Evolutionary conservation across 1,284 basidiomycete species (phyloP), one percentile per base, ranked within the genome.

Genomic region (Amylostereum chailletii): DNA sequence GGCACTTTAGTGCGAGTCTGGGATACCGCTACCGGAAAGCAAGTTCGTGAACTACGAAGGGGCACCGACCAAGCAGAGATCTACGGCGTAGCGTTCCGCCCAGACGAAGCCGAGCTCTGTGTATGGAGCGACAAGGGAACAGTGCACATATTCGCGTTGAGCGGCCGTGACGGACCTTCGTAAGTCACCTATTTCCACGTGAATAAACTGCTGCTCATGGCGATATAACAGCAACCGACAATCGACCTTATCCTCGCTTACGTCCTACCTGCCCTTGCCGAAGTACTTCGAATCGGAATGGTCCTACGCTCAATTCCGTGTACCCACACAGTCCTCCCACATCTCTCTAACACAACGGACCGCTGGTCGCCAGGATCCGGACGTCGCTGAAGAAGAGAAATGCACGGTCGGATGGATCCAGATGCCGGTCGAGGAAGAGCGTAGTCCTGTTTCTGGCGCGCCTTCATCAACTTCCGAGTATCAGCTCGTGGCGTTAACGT

Each of bases 101-200:
- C 81, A 5, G 89, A 87, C 58, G 87, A 89, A 65, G 76, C 73
- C 49, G 86, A 91, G 58, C 68, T 94, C 1, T 90, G 87, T 58
- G 89, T 89, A 6, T 92, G 91, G 88, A 95, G 92, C 63, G 94
- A 98, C 67, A 97, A 97, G 69, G 94, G 94, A 37, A 98, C 94
- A 0, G 81, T 98, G 3, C 94, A 98, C 63, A 74, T 95, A 27
- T 94, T 94, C 64, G 81, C 85, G 34, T 76, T 95, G 51, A 65
- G 65, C n/a, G 71, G 75, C 39, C 71, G 74, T 32, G 77, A 83
- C 36, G 79, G 79, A 7, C 64, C 76, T 54, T 77, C 79, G 85
- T 88, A 63, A 73, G 83, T 76, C 8, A 11, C 38, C 41, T 32
- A 47, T 33, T 51, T 32, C 8, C 30, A 31, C 31, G 4, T 38